Percentiles rank a stretch among this genome's conserved stretches.
These are phyloP conservation scores for Trapa bicornis DNA, from an alignment of 345 rosid species.

Conservation along the genomic window DNA sequence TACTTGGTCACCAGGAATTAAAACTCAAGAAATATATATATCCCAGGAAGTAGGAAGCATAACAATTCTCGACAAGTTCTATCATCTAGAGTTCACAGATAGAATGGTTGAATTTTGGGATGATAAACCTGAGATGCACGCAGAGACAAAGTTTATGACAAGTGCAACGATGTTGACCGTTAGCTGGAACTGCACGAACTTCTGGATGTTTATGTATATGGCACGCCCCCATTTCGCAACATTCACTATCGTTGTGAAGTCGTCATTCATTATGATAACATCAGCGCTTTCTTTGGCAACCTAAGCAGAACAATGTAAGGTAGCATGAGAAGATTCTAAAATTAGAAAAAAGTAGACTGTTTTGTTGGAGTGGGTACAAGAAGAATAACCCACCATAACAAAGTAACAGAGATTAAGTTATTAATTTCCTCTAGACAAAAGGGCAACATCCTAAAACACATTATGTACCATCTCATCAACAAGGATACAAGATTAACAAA, in stretches of 20 bases:
- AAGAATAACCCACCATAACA: too few species aligned
- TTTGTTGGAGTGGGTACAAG: too few species aligned
- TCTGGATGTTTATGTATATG: conserved; percentile 88
- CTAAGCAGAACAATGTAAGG: conserved; percentile 24
- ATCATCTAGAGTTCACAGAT: conserved; percentile 4
- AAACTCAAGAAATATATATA: too few species aligned
- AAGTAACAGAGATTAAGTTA: too few species aligned
- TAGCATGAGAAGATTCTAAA: background rate
- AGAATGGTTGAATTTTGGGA: background rate
- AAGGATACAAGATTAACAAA: conserved; percentile 15
- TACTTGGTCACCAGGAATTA: background rate
- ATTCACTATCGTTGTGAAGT: conserved; percentile 70
- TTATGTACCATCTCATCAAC: background rate
- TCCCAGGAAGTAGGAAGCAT: background rate
- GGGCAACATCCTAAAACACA: too few species aligned
- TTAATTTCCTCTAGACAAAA: too few species aligned
- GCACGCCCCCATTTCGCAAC: conserved; percentile 93
- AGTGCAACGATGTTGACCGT: conserved; percentile 94
- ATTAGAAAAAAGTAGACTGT: too few species aligned
- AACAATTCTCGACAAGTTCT: background rate
- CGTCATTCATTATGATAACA: conserved; percentile 85
- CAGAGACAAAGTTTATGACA: conserved; percentile 62
- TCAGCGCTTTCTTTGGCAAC: conserved; percentile 97
- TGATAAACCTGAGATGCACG: conserved; percentile 65
- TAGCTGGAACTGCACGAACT: conserved; percentile 97